Evolutionary conservation across 495 filamentous ascomycete species (phyloP).

Genomic region (Lasiosphaeria ovina): DNA sequence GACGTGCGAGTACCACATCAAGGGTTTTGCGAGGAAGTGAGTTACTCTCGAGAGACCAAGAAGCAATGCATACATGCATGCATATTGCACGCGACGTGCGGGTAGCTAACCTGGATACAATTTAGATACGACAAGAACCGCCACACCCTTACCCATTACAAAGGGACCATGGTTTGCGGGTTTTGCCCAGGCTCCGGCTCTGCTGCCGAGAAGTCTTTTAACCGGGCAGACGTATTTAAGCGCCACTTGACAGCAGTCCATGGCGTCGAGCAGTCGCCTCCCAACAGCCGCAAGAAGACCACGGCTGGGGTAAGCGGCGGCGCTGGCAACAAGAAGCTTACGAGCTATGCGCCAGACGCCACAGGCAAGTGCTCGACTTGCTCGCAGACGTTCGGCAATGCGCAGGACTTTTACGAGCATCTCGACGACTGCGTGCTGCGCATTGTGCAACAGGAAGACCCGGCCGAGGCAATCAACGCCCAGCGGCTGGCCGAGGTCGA

Average conservation of each 20-base stretch:
- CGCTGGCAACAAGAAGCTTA: slow-evolving; percentile 54
- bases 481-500: slow-evolving; percentile 77
- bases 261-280: slow-evolving; percentile 91
- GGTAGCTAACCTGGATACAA: neutral
- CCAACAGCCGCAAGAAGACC: slow-evolving; percentile 89
- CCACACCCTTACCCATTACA: slow-evolving; percentile 97
- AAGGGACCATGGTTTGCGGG: slow-evolving; percentile 98
- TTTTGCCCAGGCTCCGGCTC: slow-evolving; percentile 96
- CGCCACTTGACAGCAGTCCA: slow-evolving; percentile 93
- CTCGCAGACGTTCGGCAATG: slow-evolving; percentile 83
- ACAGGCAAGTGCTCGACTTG: slow-evolving; percentile 97
- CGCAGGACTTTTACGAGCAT: slow-evolving; percentile 99
- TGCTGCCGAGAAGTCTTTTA: slow-evolving; percentile 95
- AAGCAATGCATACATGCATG: too few relatives aligned
- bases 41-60: neutral
- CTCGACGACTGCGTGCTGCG: slow-evolving; percentile 97
- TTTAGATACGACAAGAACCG: slow-evolving; percentile 87
- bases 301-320: slow-evolving; percentile 18
- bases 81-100: neutral
- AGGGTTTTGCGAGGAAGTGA: slow-evolving; percentile 88
- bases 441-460: slow-evolving; percentile 96
- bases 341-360: slow-evolving; percentile 66
- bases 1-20: slow-evolving; percentile 92
- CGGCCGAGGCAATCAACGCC: slow-evolving; percentile 93
- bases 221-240: slow-evolving; percentile 98